Evolutionary conservation across 2,329 filamentous ascomycete species (phyloP).

Genomic region (Cladosporium colombiae): DNA sequence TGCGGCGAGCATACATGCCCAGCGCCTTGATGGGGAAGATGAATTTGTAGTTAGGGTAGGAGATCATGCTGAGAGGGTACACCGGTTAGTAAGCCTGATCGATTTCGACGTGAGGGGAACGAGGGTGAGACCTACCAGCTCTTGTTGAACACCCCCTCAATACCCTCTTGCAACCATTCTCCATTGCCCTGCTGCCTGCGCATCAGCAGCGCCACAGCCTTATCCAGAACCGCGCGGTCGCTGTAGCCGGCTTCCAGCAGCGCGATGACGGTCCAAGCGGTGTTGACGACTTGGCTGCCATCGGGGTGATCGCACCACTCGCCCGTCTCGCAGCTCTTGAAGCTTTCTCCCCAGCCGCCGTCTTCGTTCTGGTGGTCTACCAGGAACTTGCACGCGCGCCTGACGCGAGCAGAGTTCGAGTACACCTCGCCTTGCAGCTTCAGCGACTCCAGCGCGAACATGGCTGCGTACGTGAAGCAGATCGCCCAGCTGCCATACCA

Average conservation of each 20-base stretch:
- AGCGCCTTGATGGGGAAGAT: slow-evolving; percentile 91
- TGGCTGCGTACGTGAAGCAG: slow-evolving; percentile 94
- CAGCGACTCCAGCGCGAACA: slow-evolving; percentile 93
- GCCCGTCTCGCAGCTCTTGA: slow-evolving; percentile 77
- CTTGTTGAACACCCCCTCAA: slow-evolving; percentile 98
- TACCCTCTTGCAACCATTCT: slow-evolving; percentile 92
- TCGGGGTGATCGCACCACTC: slow-evolving; percentile 71
- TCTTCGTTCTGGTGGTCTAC: slow-evolving; percentile 81
- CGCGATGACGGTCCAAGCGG: slow-evolving; percentile 77
- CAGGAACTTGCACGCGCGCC: slow-evolving; percentile 80
- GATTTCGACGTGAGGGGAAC: neutral
- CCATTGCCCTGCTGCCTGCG: slow-evolving; percentile 81
- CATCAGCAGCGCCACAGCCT: slow-evolving; percentile 80
- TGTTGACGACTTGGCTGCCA: slow-evolving; percentile 88
- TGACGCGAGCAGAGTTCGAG: slow-evolving; percentile 67
- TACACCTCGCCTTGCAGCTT: slow-evolving; percentile 80
- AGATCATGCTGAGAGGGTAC: slow-evolving; percentile 73
- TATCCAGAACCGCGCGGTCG: slow-evolving; percentile 68
- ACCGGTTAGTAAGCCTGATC: slow-evolving; percentile 21
- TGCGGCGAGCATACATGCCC: slow-evolving; percentile 79
- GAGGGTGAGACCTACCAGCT: slow-evolving; percentile 67
- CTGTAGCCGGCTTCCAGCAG: slow-evolving; percentile 83
- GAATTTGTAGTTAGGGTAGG: slow-evolving; percentile 98
- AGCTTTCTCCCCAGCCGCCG: slow-evolving; percentile 96
- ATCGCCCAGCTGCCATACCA: slow-evolving; percentile 99